A percentile compares a stretch with the other conserved stretches of the same genome.
Conservation (phyloP, 208 protist genomes). For the Crithidia expoeki region DNA sequence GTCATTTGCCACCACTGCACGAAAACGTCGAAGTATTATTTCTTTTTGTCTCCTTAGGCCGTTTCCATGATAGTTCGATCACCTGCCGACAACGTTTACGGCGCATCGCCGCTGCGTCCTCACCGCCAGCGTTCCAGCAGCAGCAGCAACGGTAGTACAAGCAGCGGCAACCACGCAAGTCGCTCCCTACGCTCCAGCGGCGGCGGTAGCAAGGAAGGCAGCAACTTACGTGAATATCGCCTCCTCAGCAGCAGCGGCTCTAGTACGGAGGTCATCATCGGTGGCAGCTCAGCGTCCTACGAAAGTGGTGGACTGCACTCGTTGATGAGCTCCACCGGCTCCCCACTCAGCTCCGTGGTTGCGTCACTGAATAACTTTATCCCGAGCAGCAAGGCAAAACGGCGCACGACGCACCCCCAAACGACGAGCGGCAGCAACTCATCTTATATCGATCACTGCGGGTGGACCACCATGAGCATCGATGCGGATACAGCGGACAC, state of each 20-base stretch:
- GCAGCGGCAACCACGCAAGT: not conserved
- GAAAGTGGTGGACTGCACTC: slow-evolving; percentile 1
- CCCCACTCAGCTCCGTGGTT: slow-evolving; percentile 1
- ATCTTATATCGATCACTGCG: slow-evolving; percentile 6
- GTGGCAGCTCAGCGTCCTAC: slow-evolving; percentile 2
- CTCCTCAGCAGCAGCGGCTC: not conserved
- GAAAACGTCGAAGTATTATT: too few relatives aligned
- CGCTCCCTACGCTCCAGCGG: not conserved
- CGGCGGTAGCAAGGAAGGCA: not conserved
- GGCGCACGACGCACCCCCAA: not conserved
- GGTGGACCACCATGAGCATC: slow-evolving; percentile 9
- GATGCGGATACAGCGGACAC: slow-evolving; percentile 7
- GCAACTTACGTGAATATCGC: not conserved
- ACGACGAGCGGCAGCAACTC: not conserved
- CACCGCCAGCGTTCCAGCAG: not conserved
- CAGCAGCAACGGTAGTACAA: too few relatives aligned
- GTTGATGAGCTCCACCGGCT: slow-evolving; percentile 2
- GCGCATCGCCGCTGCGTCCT: not conserved
- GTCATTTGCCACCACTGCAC: too few relatives aligned
- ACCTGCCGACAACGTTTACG: not conserved
- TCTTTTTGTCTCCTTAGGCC: too few relatives aligned
- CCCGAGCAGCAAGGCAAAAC: too few relatives aligned
- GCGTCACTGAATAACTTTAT: slow-evolving; percentile 2
- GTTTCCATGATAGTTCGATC: too few relatives aligned
- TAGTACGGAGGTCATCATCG: not conserved